phyloP scores from a whole-genome alignment of 805 yeast genomes.

The Candida anglica region DNA sequence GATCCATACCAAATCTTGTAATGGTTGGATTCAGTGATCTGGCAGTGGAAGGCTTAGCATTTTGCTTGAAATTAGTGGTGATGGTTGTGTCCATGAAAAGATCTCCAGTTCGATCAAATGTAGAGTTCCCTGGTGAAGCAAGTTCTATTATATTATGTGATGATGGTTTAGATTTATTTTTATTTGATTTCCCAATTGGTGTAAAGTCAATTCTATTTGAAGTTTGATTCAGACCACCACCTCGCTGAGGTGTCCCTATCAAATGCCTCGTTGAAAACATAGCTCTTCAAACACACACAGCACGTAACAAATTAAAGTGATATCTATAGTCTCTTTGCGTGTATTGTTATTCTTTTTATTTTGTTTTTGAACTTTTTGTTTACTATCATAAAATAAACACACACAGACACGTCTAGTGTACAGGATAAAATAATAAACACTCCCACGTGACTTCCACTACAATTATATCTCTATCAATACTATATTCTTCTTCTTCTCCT shows the following conservation, averaged over 20 bases:
- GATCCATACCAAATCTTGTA: slow-evolving; percentile 1
- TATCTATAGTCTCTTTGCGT: too few species aligned
- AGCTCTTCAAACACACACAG: too few species aligned
- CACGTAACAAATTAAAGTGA: too few species aligned
- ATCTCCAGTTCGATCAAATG: slow-evolving; percentile 10
- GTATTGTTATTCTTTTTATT: too few species aligned
- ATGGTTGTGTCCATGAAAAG: slow-evolving; percentile 12
- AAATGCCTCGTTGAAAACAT: slow-evolving; percentile 11
- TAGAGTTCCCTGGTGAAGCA: slow-evolving; percentile 4
- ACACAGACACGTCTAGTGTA: too few species aligned
- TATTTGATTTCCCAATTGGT: slow-evolving; percentile 11
- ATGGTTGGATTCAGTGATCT: not conserved
- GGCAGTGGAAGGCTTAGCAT: slow-evolving; percentile 1
- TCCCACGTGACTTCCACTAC: too few species aligned
- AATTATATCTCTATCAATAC: too few species aligned
- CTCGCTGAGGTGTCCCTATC: slow-evolving; percentile 11
- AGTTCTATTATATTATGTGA: too few species aligned
- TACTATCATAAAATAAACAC: too few species aligned
- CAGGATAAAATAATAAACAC: too few species aligned
- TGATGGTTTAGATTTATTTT: slow-evolving; percentile 1
- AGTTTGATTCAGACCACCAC: not conserved
- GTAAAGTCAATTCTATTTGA: slow-evolving; percentile 11
- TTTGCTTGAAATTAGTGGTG: slow-evolving; percentile 6
- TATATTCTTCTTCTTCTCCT: too few species aligned
- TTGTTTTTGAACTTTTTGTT: too few species aligned